A percentile compares a stretch with the other conserved stretches of the same genome.
These are phyloP conservation scores for Trichoderma atroviride DNA, from an alignment of 2,329 filamentous ascomycete species.

Conservation along the genomic window DNA sequence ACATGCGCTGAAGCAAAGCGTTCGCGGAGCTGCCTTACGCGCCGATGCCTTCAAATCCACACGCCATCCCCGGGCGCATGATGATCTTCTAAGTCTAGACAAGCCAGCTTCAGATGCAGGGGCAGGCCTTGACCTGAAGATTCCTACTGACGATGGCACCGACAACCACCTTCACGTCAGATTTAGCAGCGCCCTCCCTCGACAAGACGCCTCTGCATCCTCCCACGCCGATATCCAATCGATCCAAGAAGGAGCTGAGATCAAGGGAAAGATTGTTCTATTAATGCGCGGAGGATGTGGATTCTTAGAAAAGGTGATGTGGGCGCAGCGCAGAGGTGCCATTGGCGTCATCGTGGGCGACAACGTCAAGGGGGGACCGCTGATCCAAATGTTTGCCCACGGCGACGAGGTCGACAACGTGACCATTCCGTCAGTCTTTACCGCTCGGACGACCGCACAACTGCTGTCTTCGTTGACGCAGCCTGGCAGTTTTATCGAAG, in stretches of 20 bases:
- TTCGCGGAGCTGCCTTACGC: constrained; percentile 37
- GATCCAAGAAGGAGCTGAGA: constrained; percentile 88
- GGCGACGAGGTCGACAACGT: constrained; percentile 89
- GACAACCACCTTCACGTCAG: constrained; percentile 77
- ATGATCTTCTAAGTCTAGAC: constrained; percentile 33
- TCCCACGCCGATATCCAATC: constrained; percentile 89
- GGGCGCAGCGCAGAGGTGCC: constrained; percentile 89
- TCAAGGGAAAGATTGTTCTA: constrained; percentile 88
- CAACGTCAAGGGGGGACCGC: constrained; percentile 80
- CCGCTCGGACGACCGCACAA: constrained; percentile 91
- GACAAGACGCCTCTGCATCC: constrained; percentile 42
- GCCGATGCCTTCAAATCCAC: constrained; percentile 30
- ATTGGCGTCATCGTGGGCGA: constrained; percentile 92
- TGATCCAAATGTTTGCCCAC: constrained; percentile 98
- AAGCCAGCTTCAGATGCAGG: constrained; percentile 33
- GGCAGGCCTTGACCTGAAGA: constrained; percentile 21
- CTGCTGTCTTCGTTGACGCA: constrained; percentile 86
- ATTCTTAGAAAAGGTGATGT: constrained; percentile 95
- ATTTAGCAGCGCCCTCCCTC: constrained; percentile 38
- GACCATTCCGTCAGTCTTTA: constrained; percentile 92
- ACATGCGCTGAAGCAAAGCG: constrained; percentile 45
- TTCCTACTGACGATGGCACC: constrained; percentile 68
- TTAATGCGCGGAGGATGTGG: constrained; percentile 92
- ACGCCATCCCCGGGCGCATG: constrained; percentile 29
- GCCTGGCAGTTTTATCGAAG: constrained; percentile 64